Base-by-base conservation (phyloP, 2,329 filamentous ascomycete species). In the Fusarium sp. region DNA sequence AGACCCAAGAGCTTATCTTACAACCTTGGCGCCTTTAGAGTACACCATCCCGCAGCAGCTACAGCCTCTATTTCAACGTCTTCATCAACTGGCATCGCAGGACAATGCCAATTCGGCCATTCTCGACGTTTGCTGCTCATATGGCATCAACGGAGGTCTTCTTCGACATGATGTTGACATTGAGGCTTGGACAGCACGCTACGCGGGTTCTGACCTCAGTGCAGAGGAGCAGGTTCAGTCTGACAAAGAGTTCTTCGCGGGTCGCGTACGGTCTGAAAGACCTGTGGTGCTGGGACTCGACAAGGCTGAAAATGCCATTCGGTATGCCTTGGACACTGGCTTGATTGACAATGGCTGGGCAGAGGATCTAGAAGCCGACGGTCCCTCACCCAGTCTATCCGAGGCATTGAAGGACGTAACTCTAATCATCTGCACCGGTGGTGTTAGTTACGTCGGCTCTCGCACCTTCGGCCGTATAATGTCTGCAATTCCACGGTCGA, bases 341-440 rank as follows among this genome's bases (percentile, higher is more conserved):
- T 6, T 61, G 0, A 22, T 61, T 2, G 42, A 58, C 1, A 7
- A 2, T 4, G 42, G 57, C 1, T 61, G 27, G 32, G 18, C 29
- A n/a, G 42, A 58, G 9, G 16, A 58, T 4, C 8, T 59, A 4
- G 42, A 61, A 4, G 2, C 7, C 18, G 4, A 20, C 1, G 27
- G 42, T 7, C 27, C 27, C 1, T 61, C 57, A 2, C 2, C 25
- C 0, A 7, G 3, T 1, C 11, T 48, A 1, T 3, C 0, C 3
- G 6, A 14, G 1, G 22, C n/a, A 4, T 3, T 61, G 0, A 14
- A 10, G 8, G 32, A n/a, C 0, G 42, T 61, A 1, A 34, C 24
- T 3, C 9, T 61, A 1, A 9, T 42, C 2, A 61, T 24, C 2
- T 61, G 42, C 6, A 48, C 57, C 1, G 57, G n/a, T 2, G 54